A percentile compares a stretch with the other conserved stretches of the same genome.
Conservation (phyloP, 306 rosid genomes). For the Dryas alaskensis region DNA sequence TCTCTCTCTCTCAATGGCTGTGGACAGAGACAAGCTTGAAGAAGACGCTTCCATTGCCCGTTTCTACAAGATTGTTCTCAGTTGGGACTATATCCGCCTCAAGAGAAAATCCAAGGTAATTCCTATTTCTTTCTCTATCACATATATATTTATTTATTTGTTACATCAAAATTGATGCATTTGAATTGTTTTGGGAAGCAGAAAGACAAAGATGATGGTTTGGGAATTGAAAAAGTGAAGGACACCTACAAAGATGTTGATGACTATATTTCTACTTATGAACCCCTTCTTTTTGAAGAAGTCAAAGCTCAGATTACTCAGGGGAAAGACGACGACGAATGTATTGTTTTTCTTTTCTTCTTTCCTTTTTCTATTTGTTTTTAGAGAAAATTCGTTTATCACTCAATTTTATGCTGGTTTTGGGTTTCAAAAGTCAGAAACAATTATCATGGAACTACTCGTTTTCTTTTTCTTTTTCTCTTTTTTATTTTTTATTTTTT, state of each 20-base stretch:
- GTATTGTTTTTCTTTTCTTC: conserved; percentile 22
- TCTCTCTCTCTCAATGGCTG: conserved; percentile 44
- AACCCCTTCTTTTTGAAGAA: conserved; percentile 87
- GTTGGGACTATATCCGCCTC: conserved; percentile 68
- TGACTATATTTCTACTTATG: conserved; percentile 77
- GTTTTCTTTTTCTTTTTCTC: background rate
- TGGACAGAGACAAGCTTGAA: conserved; percentile 54
- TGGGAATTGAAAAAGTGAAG: conserved; percentile 50
- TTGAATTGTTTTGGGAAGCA: background rate
- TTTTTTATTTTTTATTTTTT: too few species aligned
- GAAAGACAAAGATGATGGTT: conserved; percentile 20
- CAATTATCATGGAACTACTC: background rate
- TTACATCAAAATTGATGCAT: background rate
- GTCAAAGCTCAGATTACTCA: conserved; percentile 69
- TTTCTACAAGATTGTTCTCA: conserved; percentile 65
- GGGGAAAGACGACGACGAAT: conserved; percentile 54
- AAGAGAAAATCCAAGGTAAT: conserved; percentile 38
- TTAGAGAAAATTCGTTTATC: background rate
- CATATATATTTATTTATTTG: background rate
- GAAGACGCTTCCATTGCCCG: conserved; percentile 66
- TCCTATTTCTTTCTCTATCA: conserved; percentile 1
- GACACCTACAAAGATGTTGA: conserved; percentile 56
- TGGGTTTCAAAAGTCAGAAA: background rate
- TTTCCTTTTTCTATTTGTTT: background rate
- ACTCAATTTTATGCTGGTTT: conserved; percentile 3